These are phyloP conservation scores for Lepidium aucheri DNA, from an alignment of 345 rosid species.

Conservation along the genomic window DNA sequence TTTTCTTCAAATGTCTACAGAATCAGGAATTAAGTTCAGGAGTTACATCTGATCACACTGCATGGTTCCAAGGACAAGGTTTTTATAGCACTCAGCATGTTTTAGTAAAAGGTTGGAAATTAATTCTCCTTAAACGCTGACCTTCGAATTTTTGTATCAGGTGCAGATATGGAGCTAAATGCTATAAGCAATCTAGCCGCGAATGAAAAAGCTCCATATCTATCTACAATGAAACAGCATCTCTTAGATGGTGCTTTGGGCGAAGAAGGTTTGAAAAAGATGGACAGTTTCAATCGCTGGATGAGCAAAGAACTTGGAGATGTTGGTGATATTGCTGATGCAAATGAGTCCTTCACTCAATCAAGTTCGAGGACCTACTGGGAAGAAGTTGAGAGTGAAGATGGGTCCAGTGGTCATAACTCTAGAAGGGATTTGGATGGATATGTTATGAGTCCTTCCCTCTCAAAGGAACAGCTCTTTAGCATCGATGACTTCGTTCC, in stretches of 20 bases:
- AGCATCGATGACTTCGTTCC: slow-evolving; percentile 83
- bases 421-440: slow-evolving; percentile 46
- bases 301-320: slow-evolving; percentile 91
- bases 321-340: slow-evolving; percentile 73
- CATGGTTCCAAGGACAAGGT: slow-evolving; percentile 37
- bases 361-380: slow-evolving; percentile 55
- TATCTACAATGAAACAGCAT: slow-evolving; percentile 40
- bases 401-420: slow-evolving; percentile 39
- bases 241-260: slow-evolving; percentile 38
- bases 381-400: slow-evolving; percentile 58
- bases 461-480: slow-evolving; percentile 78
- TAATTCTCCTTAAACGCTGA: slow-evolving; percentile 1
- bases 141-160: slow-evolving; percentile 19
- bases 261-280: slow-evolving; percentile 69
- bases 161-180: slow-evolving; percentile 33
- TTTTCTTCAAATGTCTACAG: slow-evolving; percentile 11
- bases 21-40: slow-evolving; percentile 36
- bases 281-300: slow-evolving; percentile 92
- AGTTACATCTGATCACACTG: slow-evolving; percentile 23
- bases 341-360: slow-evolving; percentile 45
- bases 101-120: not conserved
- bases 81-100: slow-evolving; percentile 14
- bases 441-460: slow-evolving; percentile 58
- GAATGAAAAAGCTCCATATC: slow-evolving; percentile 45
- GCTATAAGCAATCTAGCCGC: slow-evolving; percentile 20